A percentile compares a stretch with the other conserved stretches of the same genome.
Conservation (phyloP, 371 early-diverging fungal species). For the Ordospora pajunii region DNA sequence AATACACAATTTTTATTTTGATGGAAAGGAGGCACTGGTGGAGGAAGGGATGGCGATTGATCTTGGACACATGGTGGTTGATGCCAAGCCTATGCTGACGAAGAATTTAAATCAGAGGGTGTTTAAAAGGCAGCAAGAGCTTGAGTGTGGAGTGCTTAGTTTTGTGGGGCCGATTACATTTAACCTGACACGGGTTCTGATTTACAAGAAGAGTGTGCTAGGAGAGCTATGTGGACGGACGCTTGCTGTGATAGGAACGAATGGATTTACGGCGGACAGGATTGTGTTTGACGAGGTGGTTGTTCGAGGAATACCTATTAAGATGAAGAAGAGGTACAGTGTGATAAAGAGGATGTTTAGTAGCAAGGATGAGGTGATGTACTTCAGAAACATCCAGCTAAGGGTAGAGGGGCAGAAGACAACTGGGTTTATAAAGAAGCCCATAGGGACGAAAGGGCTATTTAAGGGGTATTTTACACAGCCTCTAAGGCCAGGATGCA, state of each 20-base stretch:
- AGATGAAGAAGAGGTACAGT: constrained; percentile 50
- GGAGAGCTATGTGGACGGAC: not conserved
- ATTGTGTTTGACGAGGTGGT: constrained; percentile 46
- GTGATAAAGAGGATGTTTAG: constrained; percentile 58
- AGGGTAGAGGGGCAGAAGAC: constrained; percentile 35
- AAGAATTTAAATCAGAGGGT: constrained; percentile 35
- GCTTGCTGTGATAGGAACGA: constrained; percentile 1
- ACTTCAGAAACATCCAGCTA: constrained; percentile 54
- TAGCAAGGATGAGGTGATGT: constrained; percentile 56
- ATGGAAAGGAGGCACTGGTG: not conserved
- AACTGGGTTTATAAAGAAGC: constrained; percentile 56
- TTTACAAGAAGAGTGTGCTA: constrained; percentile 10
- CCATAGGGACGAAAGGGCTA: constrained; percentile 57
- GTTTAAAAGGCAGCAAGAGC: constrained; percentile 37
- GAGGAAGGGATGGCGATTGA: constrained; percentile 33
- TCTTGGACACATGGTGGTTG: constrained; percentile 38
- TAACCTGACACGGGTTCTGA: constrained; percentile 19
- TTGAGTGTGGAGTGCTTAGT: constrained; percentile 44
- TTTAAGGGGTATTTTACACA: constrained; percentile 60
- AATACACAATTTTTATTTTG: constrained; percentile 39
- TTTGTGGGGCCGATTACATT: constrained; percentile 54
- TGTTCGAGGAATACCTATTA: constrained; percentile 53
- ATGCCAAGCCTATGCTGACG: constrained; percentile 19
- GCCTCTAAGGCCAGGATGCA: constrained; percentile 54
- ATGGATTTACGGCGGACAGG: constrained; percentile 42